Evolutionary conservation across 306 rosid genomes (phyloP).

Genomic region (Gastrolobium villosum): DNA sequence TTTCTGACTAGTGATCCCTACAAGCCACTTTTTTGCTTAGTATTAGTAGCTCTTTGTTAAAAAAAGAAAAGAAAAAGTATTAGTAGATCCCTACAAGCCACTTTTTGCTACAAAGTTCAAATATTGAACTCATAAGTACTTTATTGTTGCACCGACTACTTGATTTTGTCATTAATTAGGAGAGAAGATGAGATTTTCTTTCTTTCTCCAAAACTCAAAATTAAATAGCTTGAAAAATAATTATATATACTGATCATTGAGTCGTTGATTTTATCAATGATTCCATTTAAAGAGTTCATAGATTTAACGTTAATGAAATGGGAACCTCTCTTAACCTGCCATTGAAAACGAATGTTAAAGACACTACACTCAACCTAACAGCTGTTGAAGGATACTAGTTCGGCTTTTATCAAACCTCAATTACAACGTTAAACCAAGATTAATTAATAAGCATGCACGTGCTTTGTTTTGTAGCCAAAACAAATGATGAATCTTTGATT

Average conservation of each 20-base stretch:
- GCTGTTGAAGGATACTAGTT: slow-evolving; percentile 36
- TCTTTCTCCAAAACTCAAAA: slow-evolving; percentile 6
- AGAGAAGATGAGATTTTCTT: neutral
- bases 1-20: too few species aligned
- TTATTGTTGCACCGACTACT: too few species aligned
- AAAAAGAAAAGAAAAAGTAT: too few species aligned
- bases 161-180: too few species aligned
- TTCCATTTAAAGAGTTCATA: slow-evolving; percentile 29
- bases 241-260: neutral
- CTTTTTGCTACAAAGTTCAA: too few species aligned
- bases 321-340: slow-evolving; percentile 37
- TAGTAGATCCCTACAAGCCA: too few species aligned
- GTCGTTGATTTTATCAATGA: slow-evolving; percentile 18
- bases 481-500: slow-evolving; percentile 32
- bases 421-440: slow-evolving; percentile 17
- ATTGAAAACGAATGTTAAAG: slow-evolving; percentile 38
- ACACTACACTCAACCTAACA: slow-evolving; percentile 42
- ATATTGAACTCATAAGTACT: too few species aligned
- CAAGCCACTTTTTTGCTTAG: too few species aligned
- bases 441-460: neutral
- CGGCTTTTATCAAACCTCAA: slow-evolving; percentile 7
- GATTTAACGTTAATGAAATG: slow-evolving; percentile 30
- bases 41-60: too few species aligned
- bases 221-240: slow-evolving; percentile 2
- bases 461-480: slow-evolving; percentile 27